phyloP scores from a whole-genome alignment of 768 basidiomycete genomes.

The Termitomyces sp. region DNA sequence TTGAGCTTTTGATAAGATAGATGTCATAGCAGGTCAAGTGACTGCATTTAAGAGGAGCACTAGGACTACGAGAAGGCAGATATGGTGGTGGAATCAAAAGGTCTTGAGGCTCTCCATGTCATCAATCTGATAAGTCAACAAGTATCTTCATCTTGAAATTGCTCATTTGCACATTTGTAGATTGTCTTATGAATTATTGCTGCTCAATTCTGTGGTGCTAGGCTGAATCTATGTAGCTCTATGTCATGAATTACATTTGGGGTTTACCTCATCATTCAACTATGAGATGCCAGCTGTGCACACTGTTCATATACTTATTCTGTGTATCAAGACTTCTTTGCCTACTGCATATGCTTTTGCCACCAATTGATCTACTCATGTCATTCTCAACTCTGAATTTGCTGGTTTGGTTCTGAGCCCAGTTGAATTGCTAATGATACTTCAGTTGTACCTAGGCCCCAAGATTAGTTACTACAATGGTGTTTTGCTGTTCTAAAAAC shows the following conservation, averaged over 20 bases:
- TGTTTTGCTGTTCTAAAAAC: too few relatives aligned
- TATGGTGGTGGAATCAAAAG: conserved; percentile 88
- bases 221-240: conserved; percentile 60
- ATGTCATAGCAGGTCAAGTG: conserved; percentile 90
- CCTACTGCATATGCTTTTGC: not conserved
- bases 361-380: not conserved
- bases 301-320: not conserved
- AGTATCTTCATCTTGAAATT: conserved; percentile 2
- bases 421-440: not conserved
- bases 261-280: too few relatives aligned
- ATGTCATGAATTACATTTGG: conserved; percentile 8
- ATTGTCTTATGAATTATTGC: conserved; percentile 76
- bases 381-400: not conserved
- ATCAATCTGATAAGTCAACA: conserved; percentile 57
- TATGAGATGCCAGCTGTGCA: not conserved
- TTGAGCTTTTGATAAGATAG: conserved; percentile 97
- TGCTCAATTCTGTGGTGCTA: conserved; percentile 88
- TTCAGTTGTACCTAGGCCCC: not conserved
- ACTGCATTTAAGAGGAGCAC: conserved; percentile 91
- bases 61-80: conserved; percentile 71
- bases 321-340: not conserved
- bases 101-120: conserved; percentile 60
- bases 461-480: not conserved
- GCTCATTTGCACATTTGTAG: conserved; percentile 25
- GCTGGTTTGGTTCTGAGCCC: not conserved